phyloP scores from a whole-genome alignment of 2,329 filamentous ascomycete genomes.

The Plectosphaerella plurivora region DNA sequence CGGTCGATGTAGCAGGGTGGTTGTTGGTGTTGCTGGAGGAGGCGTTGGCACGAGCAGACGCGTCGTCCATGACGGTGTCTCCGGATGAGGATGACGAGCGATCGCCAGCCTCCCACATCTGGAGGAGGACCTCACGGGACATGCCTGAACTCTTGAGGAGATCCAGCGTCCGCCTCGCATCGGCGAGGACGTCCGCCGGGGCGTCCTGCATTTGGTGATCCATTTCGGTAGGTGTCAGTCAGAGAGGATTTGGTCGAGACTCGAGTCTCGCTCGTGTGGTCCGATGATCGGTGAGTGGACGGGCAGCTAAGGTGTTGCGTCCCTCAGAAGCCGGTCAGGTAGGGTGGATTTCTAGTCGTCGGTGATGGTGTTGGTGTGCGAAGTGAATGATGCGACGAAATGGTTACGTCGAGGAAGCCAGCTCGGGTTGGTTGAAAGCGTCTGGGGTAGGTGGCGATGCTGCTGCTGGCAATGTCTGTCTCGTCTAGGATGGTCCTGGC shows the following conservation, averaged over 20 bases:
- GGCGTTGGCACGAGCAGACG: constrained; percentile 8
- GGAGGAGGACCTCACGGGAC: constrained; percentile 32
- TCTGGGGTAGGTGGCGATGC: too few species aligned
- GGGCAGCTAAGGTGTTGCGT: background rate
- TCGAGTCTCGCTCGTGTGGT: constrained; percentile 1
- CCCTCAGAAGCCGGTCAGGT: background rate
- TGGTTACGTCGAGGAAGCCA: too few species aligned
- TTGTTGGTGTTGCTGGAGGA: constrained; percentile 1
- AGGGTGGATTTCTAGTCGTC: background rate
- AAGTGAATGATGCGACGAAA: background rate
- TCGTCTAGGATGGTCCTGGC: background rate
- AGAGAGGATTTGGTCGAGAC: too few species aligned
- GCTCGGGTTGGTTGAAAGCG: too few species aligned
- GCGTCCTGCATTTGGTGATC: constrained; percentile 20
- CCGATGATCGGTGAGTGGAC: background rate
- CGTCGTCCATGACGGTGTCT: constrained; percentile 11
- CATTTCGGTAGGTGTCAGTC: constrained; percentile 2
- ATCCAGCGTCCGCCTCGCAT: constrained; percentile 40
- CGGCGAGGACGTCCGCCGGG: constrained; percentile 37
- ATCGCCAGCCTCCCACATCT: constrained; percentile 15
- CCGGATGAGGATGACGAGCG: constrained; percentile 6
- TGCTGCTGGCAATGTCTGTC: too few species aligned
- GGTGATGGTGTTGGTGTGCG: background rate
- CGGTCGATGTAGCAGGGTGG: constrained; percentile 10
- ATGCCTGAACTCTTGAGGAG: constrained; percentile 40